phyloP scores from a whole-genome alignment of 768 basidiomycete species.

The Fistulinella prunicolor region DNA sequence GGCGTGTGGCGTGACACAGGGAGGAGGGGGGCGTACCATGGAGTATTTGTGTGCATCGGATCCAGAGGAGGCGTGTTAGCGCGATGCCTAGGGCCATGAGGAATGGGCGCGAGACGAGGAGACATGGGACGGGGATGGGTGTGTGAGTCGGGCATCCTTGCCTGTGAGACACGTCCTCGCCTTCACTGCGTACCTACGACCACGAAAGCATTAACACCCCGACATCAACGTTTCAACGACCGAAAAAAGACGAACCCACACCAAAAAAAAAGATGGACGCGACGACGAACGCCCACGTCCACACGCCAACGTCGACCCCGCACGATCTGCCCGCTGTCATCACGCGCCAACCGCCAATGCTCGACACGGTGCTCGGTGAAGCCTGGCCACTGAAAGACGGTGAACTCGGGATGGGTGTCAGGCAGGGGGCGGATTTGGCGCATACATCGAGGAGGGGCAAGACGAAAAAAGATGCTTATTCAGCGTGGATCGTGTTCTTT shows the following conservation, averaged over 20 bases:
- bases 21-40: conserved; percentile 37
- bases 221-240: too few relatives aligned
- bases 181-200: too few relatives aligned
- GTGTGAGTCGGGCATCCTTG: too few relatives aligned
- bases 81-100: conserved; percentile 9
- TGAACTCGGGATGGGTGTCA: conserved; percentile 50
- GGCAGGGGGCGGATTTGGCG: conserved; percentile 34
- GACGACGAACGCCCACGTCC: neutral
- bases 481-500: too few relatives aligned
- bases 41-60: conserved; percentile 43
- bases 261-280: conserved; percentile 11
- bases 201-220: too few relatives aligned
- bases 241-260: too few relatives aligned
- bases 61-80: conserved; percentile 29
- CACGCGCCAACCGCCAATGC: conserved; percentile 45
- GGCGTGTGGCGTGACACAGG: neutral
- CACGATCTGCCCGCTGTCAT: conserved; percentile 37
- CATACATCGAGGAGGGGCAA: too few relatives aligned
- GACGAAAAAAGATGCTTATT: too few relatives aligned
- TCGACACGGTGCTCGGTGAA: conserved; percentile 62
- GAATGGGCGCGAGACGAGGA: neutral
- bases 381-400: conserved; percentile 42
- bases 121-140: too few relatives aligned
- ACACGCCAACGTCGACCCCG: conserved; percentile 19
- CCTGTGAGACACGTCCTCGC: too few relatives aligned